Evolutionary conservation across 768 basidiomycete species (phyloP), one percentile per base, ranked within the genome.

Genomic region (Leccinum longicurvipes): DNA sequence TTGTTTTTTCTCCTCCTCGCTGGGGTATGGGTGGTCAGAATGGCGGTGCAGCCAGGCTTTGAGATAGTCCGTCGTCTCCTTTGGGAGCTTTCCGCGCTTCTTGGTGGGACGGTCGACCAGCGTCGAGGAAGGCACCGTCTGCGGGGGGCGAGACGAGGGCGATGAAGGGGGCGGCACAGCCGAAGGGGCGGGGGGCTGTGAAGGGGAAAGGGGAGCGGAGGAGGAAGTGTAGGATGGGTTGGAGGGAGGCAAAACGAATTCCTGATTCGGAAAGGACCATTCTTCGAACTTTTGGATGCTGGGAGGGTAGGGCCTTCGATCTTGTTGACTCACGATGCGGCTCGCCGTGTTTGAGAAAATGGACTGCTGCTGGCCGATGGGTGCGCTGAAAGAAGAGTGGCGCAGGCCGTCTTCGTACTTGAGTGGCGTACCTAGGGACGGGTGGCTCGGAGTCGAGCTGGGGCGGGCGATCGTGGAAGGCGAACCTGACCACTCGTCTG

Each of bases 1-100:
- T 68, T 89, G 87, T 67, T 92, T 92, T 75, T 93, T 93, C 78
- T 93, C 91, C 59, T 92, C 89, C 70, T 93, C 91, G 62, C 84
- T 86, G 29, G 91, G 91, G 70, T 93, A 93, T 24, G 91, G 91
- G 63, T 93, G 91, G 68, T 93, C 91, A 2, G 87, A 87, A 67
- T 93, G 91, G 60, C 87, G 83, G 66, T 93, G 87, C 31, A 93
- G 76, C 91, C 91, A 93, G 8, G 89, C 85, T 65, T 92, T 91
- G 72, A 93, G 81, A 65, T 84, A 91, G 73, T 93, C 91, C 29
- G 91, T 93, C 34, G 91, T 91, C 73, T 91, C 89, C 76, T 93
- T 93, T 44, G 91, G 91, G 10, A 93, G 81, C 74, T 93, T 93
- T 56, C 91, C 90, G 55, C 91, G 83, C 67, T 91, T 91, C 61